Evolutionary conservation across 805 yeast genomes (phyloP).

Genomic region (Schwanniomyces polymorphus): DNA sequence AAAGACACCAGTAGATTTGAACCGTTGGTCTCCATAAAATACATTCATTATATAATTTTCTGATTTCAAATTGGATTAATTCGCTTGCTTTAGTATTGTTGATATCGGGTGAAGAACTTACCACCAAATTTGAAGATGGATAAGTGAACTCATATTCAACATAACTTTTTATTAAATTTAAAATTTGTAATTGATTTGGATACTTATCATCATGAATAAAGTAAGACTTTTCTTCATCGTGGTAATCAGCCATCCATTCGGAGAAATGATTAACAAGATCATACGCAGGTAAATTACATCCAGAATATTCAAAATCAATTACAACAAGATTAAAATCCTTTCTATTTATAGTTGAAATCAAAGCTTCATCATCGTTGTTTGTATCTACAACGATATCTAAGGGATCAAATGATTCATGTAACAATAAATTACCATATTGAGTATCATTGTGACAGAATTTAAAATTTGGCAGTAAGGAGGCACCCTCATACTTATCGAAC

Average conservation of each 20-base stretch:
- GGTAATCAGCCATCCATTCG: slow-evolving; percentile 97
- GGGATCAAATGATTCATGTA: slow-evolving; percentile 56
- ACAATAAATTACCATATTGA: slow-evolving; percentile 89
- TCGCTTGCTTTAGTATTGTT: slow-evolving; percentile 16
- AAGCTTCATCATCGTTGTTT: slow-evolving; percentile 8
- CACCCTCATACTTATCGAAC: slow-evolving; percentile 45
- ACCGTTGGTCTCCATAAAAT: slow-evolving; percentile 80
- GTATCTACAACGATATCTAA: slow-evolving; percentile 30
- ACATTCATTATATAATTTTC: slow-evolving; percentile 60
- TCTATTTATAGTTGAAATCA: slow-evolving; percentile 28
- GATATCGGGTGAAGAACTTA: slow-evolving; percentile 11
- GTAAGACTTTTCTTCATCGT: slow-evolving; percentile 53
- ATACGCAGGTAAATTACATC: slow-evolving; percentile 83
- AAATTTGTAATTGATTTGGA: slow-evolving; percentile 69
- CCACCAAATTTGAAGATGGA: slow-evolving; percentile 31
- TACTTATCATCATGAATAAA: slow-evolving; percentile 54
- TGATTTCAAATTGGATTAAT: slow-evolving; percentile 44
- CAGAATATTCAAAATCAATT: slow-evolving; percentile 95
- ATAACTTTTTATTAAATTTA: slow-evolving; percentile 75
- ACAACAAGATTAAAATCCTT: slow-evolving; percentile 68
- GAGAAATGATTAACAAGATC: slow-evolving; percentile 92
- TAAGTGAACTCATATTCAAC: slow-evolving; percentile 56
- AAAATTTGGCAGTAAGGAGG: slow-evolving; percentile 45
- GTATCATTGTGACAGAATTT: slow-evolving; percentile 96
- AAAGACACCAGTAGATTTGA: slow-evolving; percentile 78